Base-by-base conservation (phyloP, 495 filamentous ascomycete species). In the Aspergillus affinis region DNA sequence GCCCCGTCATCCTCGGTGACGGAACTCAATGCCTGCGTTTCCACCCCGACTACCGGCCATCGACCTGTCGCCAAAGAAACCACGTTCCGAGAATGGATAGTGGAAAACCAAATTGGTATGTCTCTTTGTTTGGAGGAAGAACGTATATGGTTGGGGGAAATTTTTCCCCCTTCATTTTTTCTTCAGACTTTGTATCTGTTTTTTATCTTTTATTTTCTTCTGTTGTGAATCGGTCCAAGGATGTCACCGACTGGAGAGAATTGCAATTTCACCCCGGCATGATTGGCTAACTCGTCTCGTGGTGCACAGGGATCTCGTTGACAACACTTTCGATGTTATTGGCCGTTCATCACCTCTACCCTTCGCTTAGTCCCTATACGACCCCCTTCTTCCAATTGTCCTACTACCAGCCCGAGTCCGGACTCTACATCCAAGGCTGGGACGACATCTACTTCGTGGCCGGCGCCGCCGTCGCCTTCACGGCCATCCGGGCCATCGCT, bases 371-470 rank as follows among this genome's bases (percentile, higher is more conserved):
- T 57, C 77, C 82, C n/a, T 84, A 88, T 65, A 94, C 92, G 45
- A 79, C 83, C 59, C 93, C 91, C 57, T 96, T 95, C 76, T 93
- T 93, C 75, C 82, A 84, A 58, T 80, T 97, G 54, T 92, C 90
- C 19, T 94, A 97, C 75, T 86, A 89, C 73, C 86, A 93, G 63
- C 75, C 83, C 6, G 62, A 75, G 8, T 80, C 85, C 2, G 86
- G 83, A 18, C 72, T 82, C 32, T 97, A 96, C 72, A 81, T 82
- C 5, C 82, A 87, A 61, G 94, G 93, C 53, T 80, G 81, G 72
- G 85, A 93, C 66, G 93, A 98, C 78, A 73, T 89, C 54, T 88
- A 86, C 69, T 84, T 95, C 63, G 87, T 97, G 57, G 70, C 79
- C 10, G 91, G 88, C 68, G 93, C 88, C 80, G 84, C 93, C 62